phyloP scores from a whole-genome alignment of 345 rosid species.

The Pistacia vera region DNA sequence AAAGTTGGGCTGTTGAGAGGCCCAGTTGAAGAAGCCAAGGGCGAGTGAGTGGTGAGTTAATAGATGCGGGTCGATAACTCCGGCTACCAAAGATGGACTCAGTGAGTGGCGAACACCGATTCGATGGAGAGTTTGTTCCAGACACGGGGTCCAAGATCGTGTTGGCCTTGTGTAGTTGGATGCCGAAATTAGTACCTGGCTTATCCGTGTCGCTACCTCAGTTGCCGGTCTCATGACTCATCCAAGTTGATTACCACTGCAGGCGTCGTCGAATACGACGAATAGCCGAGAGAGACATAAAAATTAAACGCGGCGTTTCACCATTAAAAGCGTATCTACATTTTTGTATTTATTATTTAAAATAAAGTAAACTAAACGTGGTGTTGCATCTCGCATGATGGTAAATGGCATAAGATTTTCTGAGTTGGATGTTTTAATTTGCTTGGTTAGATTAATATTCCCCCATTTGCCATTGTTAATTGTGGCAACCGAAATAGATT shows the following conservation, averaged over 20 bases:
- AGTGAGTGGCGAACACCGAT: conserved; percentile 51
- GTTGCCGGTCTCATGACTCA: conserved; percentile 44
- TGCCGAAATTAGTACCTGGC: conserved; percentile 62
- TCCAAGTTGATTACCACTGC: conserved; percentile 25
- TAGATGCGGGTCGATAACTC: conserved; percentile 78
- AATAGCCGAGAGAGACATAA: background rate
- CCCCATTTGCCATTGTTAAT: too few species aligned
- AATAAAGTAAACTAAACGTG: too few species aligned
- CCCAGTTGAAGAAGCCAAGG: conserved; percentile 94
- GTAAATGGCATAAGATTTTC: too few species aligned
- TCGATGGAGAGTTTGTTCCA: conserved; percentile 68
- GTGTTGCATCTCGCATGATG: too few species aligned
- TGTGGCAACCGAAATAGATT: too few species aligned
- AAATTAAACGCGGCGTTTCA: background rate
- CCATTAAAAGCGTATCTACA: too few species aligned
- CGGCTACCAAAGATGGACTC: conserved; percentile 67
- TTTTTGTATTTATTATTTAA: too few species aligned
- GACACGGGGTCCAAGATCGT: conserved; percentile 58
- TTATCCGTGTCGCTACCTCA: conserved; percentile 59
- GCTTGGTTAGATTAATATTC: too few species aligned
- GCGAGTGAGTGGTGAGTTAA: conserved; percentile 70
- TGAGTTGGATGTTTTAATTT: too few species aligned
- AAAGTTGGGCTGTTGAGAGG: conserved; percentile 82
- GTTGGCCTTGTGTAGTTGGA: conserved; percentile 44
- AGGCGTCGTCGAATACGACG: too few species aligned